Conservation (phyloP, 2,329 filamentous ascomycete genomes). For the Botrytis squamosa region DNA sequence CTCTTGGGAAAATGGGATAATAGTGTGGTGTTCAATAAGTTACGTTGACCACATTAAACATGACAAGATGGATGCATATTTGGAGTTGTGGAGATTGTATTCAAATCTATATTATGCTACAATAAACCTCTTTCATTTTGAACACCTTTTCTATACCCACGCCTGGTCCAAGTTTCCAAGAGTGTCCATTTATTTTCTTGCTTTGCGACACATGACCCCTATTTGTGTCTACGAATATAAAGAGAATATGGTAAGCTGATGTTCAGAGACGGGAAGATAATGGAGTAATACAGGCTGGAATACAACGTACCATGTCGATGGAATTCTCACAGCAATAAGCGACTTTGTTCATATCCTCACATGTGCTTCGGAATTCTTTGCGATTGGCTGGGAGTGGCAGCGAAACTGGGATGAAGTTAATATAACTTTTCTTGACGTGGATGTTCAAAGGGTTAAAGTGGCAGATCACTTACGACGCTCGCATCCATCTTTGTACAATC, state of each 20-base stretch:
- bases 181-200: not conserved
- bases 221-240: not conserved
- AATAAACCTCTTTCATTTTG: no score
- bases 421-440: not conserved
- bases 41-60: not conserved
- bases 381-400: not conserved
- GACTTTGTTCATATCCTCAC: not conserved
- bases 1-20: not conserved
- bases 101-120: not conserved
- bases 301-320: conserved; percentile 4
- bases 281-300: no score
- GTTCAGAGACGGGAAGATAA: no score
- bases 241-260: not conserved
- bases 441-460: not conserved
- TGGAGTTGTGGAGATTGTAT: not conserved
- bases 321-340: not conserved
- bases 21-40: not conserved
- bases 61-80: not conserved
- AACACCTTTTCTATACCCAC: not conserved
- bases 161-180: no score
- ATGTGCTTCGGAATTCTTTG: not conserved
- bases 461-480: not conserved
- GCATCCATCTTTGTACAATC: not conserved
- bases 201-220: conserved; percentile 1
- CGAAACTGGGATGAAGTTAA: not conserved